Evolutionary conservation across 2,329 filamentous ascomycete species (phyloP).

Genomic region (Aspergillus pseudoglaucus): DNA sequence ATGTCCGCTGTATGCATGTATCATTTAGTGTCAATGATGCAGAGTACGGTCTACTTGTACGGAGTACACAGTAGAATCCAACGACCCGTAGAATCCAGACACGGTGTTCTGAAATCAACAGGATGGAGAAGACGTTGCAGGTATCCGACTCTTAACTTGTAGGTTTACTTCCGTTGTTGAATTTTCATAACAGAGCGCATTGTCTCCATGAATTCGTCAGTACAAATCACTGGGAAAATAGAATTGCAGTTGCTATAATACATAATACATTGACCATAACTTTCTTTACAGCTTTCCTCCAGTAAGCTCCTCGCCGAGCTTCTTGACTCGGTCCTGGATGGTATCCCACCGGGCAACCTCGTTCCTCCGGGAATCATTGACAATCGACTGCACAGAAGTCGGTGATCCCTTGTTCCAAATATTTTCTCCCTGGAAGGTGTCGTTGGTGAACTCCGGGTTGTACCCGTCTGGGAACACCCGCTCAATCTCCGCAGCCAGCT

Average conservation of each 20-base stretch:
- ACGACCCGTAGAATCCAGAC: too few relatives aligned
- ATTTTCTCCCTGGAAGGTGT: conserved; percentile 38
- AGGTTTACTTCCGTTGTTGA: too few relatives aligned
- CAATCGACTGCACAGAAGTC: conserved; percentile 32
- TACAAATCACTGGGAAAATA: too few relatives aligned
- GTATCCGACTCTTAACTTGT: too few relatives aligned
- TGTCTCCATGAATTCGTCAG: too few relatives aligned
- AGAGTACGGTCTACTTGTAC: too few relatives aligned
- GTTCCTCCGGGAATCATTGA: conserved; percentile 24
- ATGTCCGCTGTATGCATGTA: background rate
- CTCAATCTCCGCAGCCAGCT: conserved; percentile 69
- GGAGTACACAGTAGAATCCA: too few relatives aligned
- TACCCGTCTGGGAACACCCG: conserved; percentile 63
- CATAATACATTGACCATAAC: background rate
- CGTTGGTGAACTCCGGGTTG: conserved; percentile 38
- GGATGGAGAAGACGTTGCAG: too few relatives aligned
- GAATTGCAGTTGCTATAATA: background rate
- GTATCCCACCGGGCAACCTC: conserved; percentile 34
- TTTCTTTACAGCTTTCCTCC: conserved; percentile 53
- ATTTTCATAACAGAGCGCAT: too few relatives aligned
- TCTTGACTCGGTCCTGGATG: conserved; percentile 54
- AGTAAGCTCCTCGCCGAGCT: conserved; percentile 60
- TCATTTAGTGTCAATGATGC: too few relatives aligned
- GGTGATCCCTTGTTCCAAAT: conserved; percentile 48
- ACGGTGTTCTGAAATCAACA: too few relatives aligned